Evolutionary conservation across 75 land plant species (phyloP).

Genomic region (Ceratopteris richardii): DNA sequence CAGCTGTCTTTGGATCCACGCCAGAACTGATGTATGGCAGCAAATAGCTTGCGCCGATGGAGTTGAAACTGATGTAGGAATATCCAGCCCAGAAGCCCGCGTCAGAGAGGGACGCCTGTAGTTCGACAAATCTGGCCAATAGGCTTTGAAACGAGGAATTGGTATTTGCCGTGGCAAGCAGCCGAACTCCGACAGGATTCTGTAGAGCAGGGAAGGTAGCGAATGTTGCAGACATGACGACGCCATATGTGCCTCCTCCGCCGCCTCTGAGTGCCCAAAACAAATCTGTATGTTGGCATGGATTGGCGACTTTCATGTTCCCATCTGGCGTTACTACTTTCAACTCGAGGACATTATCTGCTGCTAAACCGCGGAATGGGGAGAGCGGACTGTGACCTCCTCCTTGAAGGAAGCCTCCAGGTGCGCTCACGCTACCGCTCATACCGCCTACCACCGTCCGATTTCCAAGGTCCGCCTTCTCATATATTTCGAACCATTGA

Average conservation of each 20-base stretch:
- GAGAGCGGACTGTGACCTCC: slow-evolving; percentile 27
- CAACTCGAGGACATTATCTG: slow-evolving; percentile 22
- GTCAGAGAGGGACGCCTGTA: neutral
- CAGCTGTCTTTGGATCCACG: too few relatives aligned
- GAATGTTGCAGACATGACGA: slow-evolving; percentile 26
- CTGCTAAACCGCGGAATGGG: slow-evolving; percentile 19
- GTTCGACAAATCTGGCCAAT: neutral
- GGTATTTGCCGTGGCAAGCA: neutral
- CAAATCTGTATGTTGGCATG: slow-evolving; percentile 10
- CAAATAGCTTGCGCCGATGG: too few relatives aligned
- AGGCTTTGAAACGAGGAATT: neutral
- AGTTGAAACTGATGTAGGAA: neutral
- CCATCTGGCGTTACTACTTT: slow-evolving; percentile 21
- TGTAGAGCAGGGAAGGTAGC: neutral
- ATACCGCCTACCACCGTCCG: slow-evolving; percentile 10
- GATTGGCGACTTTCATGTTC: slow-evolving; percentile 9
- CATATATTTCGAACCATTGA: slow-evolving; percentile 19
- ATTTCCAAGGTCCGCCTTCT: neutral
- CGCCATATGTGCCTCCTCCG: slow-evolving; percentile 18
- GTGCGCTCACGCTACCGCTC: slow-evolving; percentile 10
- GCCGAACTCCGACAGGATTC: neutral
- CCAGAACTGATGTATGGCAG: too few relatives aligned
- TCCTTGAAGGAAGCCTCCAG: slow-evolving; percentile 23
- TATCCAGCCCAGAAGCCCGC: slow-evolving; percentile 1
- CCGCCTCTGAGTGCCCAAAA: slow-evolving; percentile 21